These are phyloP conservation scores for Forsythia viridissima DNA, from an alignment of 257 asterid genomes.

Conservation along the genomic window DNA sequence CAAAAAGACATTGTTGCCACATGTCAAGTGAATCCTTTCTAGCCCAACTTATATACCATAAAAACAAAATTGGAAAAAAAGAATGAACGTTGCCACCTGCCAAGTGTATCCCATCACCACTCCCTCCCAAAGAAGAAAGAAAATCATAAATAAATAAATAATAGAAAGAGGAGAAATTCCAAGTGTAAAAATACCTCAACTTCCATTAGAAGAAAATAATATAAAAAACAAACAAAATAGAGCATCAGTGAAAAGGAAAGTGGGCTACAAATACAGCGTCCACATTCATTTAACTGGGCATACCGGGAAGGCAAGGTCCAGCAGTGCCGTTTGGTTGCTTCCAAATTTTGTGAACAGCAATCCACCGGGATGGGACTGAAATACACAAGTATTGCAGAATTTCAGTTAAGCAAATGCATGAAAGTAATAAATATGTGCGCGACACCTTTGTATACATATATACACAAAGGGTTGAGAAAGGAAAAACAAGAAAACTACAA, in stretches of 20 bases:
- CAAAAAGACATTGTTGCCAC: too few relatives aligned
- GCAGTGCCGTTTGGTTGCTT: conserved; percentile 88
- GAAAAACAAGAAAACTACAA: conserved; percentile 23
- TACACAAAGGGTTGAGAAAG: neutral
- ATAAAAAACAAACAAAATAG: neutral
- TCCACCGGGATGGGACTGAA: conserved; percentile 85
- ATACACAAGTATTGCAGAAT: conserved; percentile 5
- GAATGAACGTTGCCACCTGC: neutral
- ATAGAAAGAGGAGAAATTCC: neutral
- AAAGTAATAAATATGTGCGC: neutral
- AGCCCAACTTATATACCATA: neutral
- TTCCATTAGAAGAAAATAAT: neutral
- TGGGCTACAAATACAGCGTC: neutral
- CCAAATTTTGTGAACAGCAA: conserved; percentile 82
- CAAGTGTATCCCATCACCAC: neutral
- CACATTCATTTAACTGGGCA: conserved; percentile 20
- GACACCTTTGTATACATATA: neutral
- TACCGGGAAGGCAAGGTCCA: conserved; percentile 94
- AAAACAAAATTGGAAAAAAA: too few relatives aligned
- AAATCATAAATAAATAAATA: neutral
- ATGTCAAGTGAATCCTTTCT: too few relatives aligned
- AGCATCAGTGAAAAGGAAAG: neutral
- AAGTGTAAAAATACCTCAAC: neutral
- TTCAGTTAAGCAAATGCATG: conserved; percentile 4
- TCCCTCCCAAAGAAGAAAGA: too few relatives aligned